Evolutionary conservation across 305 asterid genomes (phyloP).

Genomic region (Euphrasia arctica): DNA sequence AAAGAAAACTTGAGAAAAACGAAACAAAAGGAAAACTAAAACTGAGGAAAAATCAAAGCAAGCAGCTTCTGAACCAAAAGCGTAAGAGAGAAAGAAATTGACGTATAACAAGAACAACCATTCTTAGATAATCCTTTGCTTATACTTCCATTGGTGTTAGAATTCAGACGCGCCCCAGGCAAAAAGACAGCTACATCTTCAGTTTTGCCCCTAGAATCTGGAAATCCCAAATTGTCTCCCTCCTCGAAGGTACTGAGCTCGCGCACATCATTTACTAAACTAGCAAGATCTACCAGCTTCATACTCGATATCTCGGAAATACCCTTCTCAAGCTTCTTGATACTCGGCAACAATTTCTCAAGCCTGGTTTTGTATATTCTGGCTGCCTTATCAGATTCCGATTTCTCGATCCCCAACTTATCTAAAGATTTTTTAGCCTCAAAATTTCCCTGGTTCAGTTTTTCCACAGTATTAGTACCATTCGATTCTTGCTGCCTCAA

Average conservation of each 20-base stretch:
- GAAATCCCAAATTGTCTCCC: not conserved
- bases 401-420: not conserved
- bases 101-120: not conserved
- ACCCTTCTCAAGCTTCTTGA: slow-evolving; percentile 1
- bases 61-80: too few relatives aligned
- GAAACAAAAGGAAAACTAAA: not conserved
- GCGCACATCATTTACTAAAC: not conserved
- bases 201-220: not conserved
- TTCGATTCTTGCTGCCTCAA: not conserved
- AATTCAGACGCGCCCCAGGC: not conserved
- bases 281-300: not conserved
- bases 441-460: too few relatives aligned
- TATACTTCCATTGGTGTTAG: too few relatives aligned
- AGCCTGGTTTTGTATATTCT: not conserved
- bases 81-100: not conserved
- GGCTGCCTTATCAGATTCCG: slow-evolving; percentile 2
- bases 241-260: not conserved
- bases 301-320: not conserved
- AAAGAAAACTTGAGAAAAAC: too few relatives aligned
- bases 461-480: too few relatives aligned
- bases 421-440: not conserved
- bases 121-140: not conserved
- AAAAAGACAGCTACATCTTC: not conserved
- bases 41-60: too few relatives aligned
- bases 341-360: not conserved